Percentiles rank a stretch among this genome's conserved stretches.
phyloP scores from a whole-genome alignment of 2,329 filamentous ascomycete genomes.

The Curvularia hawaiiensis region DNA sequence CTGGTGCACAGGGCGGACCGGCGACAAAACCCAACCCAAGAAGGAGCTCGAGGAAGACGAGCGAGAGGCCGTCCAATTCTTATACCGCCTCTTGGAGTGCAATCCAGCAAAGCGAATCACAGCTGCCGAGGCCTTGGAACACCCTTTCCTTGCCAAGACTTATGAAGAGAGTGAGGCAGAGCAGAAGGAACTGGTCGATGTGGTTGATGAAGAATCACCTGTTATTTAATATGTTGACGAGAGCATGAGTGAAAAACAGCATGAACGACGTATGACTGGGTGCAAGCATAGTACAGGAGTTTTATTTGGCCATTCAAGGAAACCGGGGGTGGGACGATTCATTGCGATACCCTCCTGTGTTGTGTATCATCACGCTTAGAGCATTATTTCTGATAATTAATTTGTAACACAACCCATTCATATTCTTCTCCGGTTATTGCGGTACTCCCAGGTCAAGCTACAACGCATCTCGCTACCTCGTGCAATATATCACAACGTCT shows the following conservation, averaged over 20 bases:
- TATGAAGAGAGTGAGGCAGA: slow-evolving; percentile 39
- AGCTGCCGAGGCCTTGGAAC: slow-evolving; percentile 73
- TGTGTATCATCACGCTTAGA: slow-evolving; percentile 1
- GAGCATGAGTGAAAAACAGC: slow-evolving; percentile 23
- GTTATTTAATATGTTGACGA: slow-evolving; percentile 21
- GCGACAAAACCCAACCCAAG: slow-evolving; percentile 53
- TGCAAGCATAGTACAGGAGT: slow-evolving; percentile 37
- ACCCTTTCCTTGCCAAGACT: slow-evolving; percentile 66
- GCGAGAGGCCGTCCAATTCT: slow-evolving; percentile 72
- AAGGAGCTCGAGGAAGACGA: slow-evolving; percentile 69
- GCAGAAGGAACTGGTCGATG: slow-evolving; percentile 42
- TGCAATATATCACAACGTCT: too few relatives aligned
- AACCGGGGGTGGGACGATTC: slow-evolving; percentile 21
- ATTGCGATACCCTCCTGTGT: slow-evolving; percentile 40
- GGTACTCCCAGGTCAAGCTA: too few relatives aligned
- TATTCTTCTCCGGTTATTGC: neutral
- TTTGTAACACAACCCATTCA: neutral
- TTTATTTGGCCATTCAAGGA: slow-evolving; percentile 28
- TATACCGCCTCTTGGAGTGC: slow-evolving; percentile 74
- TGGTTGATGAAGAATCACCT: slow-evolving; percentile 27
- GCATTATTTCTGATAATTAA: neutral
- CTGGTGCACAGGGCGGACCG: slow-evolving; percentile 85
- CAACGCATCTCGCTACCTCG: too few relatives aligned
- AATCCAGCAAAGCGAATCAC: slow-evolving; percentile 76
- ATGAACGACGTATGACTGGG: slow-evolving; percentile 29